Evolutionary conservation across 345 rosid species (phyloP).

Genomic region (Streptanthus diversifolius): DNA sequence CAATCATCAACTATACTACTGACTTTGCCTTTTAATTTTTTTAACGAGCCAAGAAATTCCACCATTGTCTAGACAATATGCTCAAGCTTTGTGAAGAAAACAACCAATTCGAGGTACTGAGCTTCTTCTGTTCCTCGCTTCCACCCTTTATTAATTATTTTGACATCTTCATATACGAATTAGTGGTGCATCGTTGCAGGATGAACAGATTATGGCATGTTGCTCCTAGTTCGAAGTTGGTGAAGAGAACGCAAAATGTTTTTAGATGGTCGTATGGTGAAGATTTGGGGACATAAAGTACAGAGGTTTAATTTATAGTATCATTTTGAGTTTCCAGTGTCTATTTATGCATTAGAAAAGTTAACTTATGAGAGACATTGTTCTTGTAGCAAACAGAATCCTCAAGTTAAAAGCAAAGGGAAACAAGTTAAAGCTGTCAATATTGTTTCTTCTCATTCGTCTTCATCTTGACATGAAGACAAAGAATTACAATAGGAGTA

Average conservation of each 20-base stretch:
- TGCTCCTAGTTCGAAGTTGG: constrained; percentile 5
- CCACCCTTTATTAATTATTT: neutral
- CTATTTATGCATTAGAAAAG: constrained; percentile 24
- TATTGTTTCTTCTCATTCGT: neutral
- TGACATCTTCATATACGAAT: neutral
- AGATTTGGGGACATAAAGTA: constrained; percentile 21
- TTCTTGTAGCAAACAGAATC: constrained; percentile 19
- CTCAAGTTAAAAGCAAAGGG: constrained; percentile 14
- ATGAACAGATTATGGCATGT: constrained; percentile 10
- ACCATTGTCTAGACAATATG: constrained; percentile 42
- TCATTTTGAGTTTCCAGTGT: constrained; percentile 17
- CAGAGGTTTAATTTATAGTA: neutral
- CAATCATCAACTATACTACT: neutral
- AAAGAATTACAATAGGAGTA: neutral
- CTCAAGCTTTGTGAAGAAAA: constrained; percentile 33
- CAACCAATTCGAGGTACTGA: constrained; percentile 18
- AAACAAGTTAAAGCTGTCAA: neutral
- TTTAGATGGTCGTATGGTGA: neutral
- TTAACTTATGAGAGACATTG: neutral
- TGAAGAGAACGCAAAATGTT: neutral
- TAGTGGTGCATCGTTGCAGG: neutral
- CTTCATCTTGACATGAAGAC: neutral
- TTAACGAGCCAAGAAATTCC: constrained; percentile 33
- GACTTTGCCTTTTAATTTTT: constrained; percentile 1
- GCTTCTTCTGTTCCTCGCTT: neutral